These are phyloP conservation scores for Phytophthora pini DNA, from an alignment of 352 stramenopile species.

Conservation along the genomic window DNA sequence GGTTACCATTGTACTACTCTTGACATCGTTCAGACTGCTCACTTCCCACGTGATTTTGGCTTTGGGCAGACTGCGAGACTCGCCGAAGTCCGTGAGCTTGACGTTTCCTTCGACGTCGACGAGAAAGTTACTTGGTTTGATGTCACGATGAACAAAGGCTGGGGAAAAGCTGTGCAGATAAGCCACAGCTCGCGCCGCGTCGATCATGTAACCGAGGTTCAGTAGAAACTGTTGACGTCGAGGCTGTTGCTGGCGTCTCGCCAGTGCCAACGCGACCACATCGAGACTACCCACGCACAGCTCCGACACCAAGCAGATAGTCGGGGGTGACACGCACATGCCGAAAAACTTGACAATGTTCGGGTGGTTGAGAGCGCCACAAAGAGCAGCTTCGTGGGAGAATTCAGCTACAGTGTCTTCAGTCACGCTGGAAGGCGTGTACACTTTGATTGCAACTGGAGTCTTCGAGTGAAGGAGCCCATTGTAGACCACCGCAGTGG, in stretches of 20 bases:
- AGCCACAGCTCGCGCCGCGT: constrained; percentile 57
- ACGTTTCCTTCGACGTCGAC: constrained; percentile 48
- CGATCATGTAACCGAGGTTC: constrained; percentile 66
- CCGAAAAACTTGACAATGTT: constrained; percentile 71
- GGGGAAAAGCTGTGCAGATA: constrained; percentile 70
- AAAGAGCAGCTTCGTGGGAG: constrained; percentile 60
- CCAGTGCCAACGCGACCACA: constrained; percentile 38
- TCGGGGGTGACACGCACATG: constrained; percentile 66
- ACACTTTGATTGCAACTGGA: constrained; percentile 68
- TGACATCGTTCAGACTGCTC: constrained; percentile 36
- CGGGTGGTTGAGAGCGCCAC: constrained; percentile 52
- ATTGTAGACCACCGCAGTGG: constrained; percentile 58
- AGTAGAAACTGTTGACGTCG: constrained; percentile 60
- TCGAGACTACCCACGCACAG: constrained; percentile 60
- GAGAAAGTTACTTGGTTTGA: constrained; percentile 67
- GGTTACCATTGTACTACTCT: constrained; percentile 10
- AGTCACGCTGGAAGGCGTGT: constrained; percentile 59
- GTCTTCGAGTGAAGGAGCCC: constrained; percentile 48
- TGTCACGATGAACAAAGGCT: constrained; percentile 62
- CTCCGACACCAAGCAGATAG: constrained; percentile 67
- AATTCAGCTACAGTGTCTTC: constrained; percentile 60
- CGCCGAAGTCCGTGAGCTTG: constrained; percentile 63
- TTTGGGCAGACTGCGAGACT: constrained; percentile 52
- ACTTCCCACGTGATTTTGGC: constrained; percentile 49
- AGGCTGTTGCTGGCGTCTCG: constrained; percentile 24